Percentiles rank a stretch among this genome's conserved stretches.
phyloP scores from a whole-genome alignment of 148 eudicot genomes.

The Cornus kousa region DNA sequence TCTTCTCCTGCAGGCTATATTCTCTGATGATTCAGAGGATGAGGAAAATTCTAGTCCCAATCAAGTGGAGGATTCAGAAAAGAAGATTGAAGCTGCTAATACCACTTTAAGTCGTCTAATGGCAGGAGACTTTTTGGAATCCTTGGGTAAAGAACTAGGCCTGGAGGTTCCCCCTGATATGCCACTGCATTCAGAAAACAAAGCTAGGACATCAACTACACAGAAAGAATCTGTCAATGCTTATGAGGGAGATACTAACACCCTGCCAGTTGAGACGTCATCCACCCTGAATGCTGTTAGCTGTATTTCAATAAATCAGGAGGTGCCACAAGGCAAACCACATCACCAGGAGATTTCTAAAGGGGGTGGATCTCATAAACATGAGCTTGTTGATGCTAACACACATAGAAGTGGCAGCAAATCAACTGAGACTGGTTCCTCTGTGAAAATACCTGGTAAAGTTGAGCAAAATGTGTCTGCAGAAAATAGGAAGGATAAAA shows the following conservation, averaged over 20 bases:
- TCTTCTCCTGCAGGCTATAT: conserved; percentile 66
- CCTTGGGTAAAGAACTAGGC: conserved; percentile 93
- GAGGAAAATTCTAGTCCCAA: conserved; percentile 42
- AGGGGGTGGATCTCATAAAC: conserved; percentile 12
- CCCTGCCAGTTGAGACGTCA: background rate
- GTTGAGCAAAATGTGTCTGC: conserved; percentile 23
- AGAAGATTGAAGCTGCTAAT: conserved; percentile 77
- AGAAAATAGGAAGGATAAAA: conserved; percentile 26
- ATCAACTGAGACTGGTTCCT: background rate
- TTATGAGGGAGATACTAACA: conserved; percentile 13
- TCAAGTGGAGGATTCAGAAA: conserved; percentile 53
- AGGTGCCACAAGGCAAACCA: conserved; percentile 6
- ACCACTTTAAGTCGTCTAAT: conserved; percentile 79
- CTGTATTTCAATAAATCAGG: conserved; percentile 6
- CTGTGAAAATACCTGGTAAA: conserved; percentile 12
- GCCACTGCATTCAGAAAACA: conserved; percentile 34
- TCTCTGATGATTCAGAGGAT: conserved; percentile 86
- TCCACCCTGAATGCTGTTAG: conserved; percentile 5
- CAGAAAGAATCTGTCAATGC: conserved; percentile 21
- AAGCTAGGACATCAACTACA: conserved; percentile 22
- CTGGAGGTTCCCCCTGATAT: conserved; percentile 84
- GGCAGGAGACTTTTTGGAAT: conserved; percentile 96
- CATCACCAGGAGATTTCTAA: conserved; percentile 4
- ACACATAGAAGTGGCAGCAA: conserved; percentile 13
- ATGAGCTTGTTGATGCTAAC: background rate